Evolutionary conservation across 2,329 filamentous ascomycete genomes (phyloP), one percentile per base, ranked within the genome.

Genomic region (Graphiopsis chlorocephala): DNA sequence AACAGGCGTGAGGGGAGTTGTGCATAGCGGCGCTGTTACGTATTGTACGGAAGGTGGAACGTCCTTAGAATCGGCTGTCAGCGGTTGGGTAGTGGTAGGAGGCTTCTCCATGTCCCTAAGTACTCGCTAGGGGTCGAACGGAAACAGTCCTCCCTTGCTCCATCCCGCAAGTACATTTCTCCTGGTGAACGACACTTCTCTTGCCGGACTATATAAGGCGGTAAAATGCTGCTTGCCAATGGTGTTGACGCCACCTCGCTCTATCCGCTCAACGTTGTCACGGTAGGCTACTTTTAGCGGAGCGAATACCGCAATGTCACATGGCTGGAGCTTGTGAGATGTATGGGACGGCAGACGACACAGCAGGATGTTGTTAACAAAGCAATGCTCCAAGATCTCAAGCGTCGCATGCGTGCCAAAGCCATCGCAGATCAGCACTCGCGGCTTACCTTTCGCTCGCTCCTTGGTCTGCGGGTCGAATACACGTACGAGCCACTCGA

Each of bases 371-470:
- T 73, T 73, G 58, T 76, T 74, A 45, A 71, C 64, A 57, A 73
- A 72, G 64, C 69, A 76, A 62, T 69, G 72, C 65, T 74, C 70
- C 57, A 73, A 35, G 57, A 76, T 67, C 35, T 72, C 62, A 31
- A 70, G 73, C 17, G 72, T 75, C 63, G 78, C 70, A 58, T 78
- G 73, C n/a, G 72, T 75, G 17, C 69, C 69, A 61, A 79, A 77
- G 56, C 77, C 69, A 64, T 79, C 71, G 25, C 65, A 74, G 20
- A 78, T 76, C 23, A 78, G 69, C 3, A 78, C 63, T 0, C 74
- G 73, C 66, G 70, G 75, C 64, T 71, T 75, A 10, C 69, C 35
- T 26, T 75, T 68, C 63, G 74, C 76, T 61, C 62, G 64, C 57
- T 62, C 68, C 69, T 69, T 73, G 6, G 75, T 78, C 66, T 75